Evolutionary conservation across 2,329 filamentous ascomycete species (phyloP), one percentile per base, ranked within the genome.

Genomic region (Penicillium janthinellum): DNA sequence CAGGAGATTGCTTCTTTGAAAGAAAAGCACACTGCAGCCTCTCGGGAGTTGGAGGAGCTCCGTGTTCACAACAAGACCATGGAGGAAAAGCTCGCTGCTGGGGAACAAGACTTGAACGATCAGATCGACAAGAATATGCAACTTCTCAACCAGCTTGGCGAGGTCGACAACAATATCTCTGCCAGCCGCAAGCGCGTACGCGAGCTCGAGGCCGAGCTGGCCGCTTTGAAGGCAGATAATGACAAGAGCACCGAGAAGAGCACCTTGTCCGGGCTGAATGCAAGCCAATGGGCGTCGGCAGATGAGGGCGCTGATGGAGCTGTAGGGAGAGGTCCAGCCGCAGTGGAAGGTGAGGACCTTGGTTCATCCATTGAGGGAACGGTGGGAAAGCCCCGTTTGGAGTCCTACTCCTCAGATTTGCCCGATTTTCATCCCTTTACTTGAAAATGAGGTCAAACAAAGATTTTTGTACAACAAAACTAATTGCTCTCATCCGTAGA

Each of bases 311-410:
- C 62, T 60, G 67, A 66, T 34, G 68, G 64, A 54, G 64, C 65
- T 62, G 71, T 68, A 67, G 75, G 73, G 60, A 71, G 68, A 60
- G 72, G 71, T 71, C 68, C 72, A 69, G 68, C 71, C 67, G 66
- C 73, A 70, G 68, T 66, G 73, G 76, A 78, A 79, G 75, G 75
- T 77, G 78, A 79, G 77, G 75, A 77, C 71, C 76, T 78, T 71
- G 77, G 77, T 71, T 75, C 76, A 76, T 77, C 75, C 68, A 79
- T 79, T 70, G 73, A 78, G 74, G 77, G 78, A 78, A 79, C 76
- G 77, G 77, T 79, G 77, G 77, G 77, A 73, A 63, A 70, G 70
- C 76, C 77, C 74, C 74, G 71, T 75, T 73, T 75, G 62, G 68
- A 70, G 51, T 67, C 69, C 56, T 68, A 63, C 60, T 70, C 65